Base-by-base conservation (phyloP, 1,284 basidiomycete genomes). In the Takashimella koratensis region DNA sequence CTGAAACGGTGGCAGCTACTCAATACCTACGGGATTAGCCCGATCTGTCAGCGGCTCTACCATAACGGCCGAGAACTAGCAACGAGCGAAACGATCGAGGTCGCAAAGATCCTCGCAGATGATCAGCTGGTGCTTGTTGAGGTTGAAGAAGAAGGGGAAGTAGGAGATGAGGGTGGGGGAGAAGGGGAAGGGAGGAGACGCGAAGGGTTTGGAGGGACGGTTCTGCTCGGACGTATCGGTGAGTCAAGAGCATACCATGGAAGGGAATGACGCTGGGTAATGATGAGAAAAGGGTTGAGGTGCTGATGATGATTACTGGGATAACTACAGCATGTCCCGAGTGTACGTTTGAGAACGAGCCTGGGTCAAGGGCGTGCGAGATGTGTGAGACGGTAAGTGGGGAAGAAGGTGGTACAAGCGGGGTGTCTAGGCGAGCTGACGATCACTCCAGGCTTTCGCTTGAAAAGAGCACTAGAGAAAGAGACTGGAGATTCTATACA, bases 201-300 rank as follows among this genome's bases (percentile, higher is more conserved):
- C 0, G 67, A 67, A 49, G 69, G 71, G 16, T 72, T 74, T 52
- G 67, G 69, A 2, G 72, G 70, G 1, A 70, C 71, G 12, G 69
- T 65, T 1, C 52, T 74, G 19, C 49, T 63, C 1, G 56, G 59
- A 6, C 46, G 65, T 13, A 58, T 60, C 8, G 56, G 66, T 68
- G 48, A 59, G 65, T 57, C 1, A 26, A 4, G 3, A 23, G 24
- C 51, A 52, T 43, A 53, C 45, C 4, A 1, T 25, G 20, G 5
- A 13, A 6, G 4, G 27, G 45, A 11, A n/a, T 19, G 27, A 12
- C 13, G 20, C 12, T 4, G 22, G 21, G 2, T n/a, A n/a, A n/a
- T n/a, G n/a, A n/a, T n/a, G n/a, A n/a, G n/a, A n/a, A n/a, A n/a
- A n/a, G n/a, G n/a, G n/a, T n/a, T n/a, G n/a, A n/a, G n/a, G n/a